phyloP scores from a whole-genome alignment of 1,284 basidiomycete genomes.

The Apiotrichum domesticum region DNA sequence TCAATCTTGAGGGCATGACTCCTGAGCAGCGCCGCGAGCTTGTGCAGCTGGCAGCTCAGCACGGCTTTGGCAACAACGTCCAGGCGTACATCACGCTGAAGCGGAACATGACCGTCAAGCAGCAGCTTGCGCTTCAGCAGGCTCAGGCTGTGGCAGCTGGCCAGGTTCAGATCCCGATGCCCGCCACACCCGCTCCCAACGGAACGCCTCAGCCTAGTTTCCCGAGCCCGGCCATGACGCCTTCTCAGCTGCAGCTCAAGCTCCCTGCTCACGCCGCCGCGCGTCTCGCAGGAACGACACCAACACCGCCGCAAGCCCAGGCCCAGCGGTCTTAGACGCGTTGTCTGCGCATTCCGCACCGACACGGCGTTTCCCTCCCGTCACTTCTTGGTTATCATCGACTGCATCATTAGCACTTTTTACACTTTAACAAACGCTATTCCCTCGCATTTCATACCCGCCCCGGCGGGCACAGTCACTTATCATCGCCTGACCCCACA shows the following conservation, averaged over 20 bases:
- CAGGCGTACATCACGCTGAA: slow-evolving; percentile 27
- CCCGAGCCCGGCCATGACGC: slow-evolving; percentile 18
- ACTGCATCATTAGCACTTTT: neutral
- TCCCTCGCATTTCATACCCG: slow-evolving; percentile 4
- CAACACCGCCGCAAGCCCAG: slow-evolving; percentile 19
- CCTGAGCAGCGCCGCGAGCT: slow-evolving; percentile 26
- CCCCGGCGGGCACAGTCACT: neutral
- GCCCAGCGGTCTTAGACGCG: slow-evolving; percentile 15
- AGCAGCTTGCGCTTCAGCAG: slow-evolving; percentile 17
- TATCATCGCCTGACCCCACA: too few relatives aligned
- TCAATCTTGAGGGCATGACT: slow-evolving; percentile 16
- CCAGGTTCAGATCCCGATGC: slow-evolving; percentile 4
- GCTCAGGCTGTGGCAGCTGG: slow-evolving; percentile 17
- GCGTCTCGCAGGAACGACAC: slow-evolving; percentile 23
- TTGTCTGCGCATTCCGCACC: too few relatives aligned
- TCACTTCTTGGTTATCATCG: neutral
- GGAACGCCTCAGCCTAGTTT: slow-evolving; percentile 5
- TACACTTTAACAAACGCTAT: neutral
- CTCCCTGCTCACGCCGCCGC: slow-evolving; percentile 39
- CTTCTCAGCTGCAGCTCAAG: slow-evolving; percentile 35
- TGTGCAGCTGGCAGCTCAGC: slow-evolving; percentile 11
- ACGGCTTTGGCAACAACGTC: slow-evolving; percentile 30
- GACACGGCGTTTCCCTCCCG: too few relatives aligned
- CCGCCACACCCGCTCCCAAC: neutral
- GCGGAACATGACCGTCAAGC: slow-evolving; percentile 17